Conservation (phyloP, 345 rosid genomes). For the Bruguiera sexangula region DNA sequence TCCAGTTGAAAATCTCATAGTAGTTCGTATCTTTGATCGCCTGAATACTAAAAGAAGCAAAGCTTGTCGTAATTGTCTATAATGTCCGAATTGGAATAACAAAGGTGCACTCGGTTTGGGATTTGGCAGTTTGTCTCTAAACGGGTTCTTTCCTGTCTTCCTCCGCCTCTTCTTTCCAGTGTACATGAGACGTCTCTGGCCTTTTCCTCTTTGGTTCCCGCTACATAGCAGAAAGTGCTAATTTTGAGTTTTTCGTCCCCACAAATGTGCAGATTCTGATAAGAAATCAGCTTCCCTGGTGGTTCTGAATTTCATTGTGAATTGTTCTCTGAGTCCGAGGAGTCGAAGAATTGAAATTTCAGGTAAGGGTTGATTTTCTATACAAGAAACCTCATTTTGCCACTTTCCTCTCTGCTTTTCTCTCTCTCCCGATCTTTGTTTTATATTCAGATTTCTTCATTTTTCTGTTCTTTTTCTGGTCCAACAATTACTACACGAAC, state of each 20-base stretch:
- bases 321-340: background rate
- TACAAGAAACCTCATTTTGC: no score
- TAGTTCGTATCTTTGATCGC: slow-evolving; percentile 5
- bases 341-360: no score
- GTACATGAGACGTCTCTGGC: background rate
- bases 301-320: background rate
- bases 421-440: no score
- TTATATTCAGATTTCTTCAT: no score
- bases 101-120: background rate
- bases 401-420: no score
- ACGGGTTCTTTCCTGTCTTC: no score
- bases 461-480: no score
- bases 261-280: slow-evolving; percentile 4
- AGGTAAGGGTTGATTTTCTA: no score
- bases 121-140: no score
- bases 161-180: no score
- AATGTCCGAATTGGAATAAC: slow-evolving; percentile 9
- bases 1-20: slow-evolving; percentile 22
- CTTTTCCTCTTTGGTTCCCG: background rate
- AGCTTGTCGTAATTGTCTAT: slow-evolving; percentile 6
- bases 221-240: background rate
- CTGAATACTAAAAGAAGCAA: slow-evolving; percentile 17
- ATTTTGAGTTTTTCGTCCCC: background rate
- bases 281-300: background rate
- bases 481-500: no score